Base-by-base conservation (phyloP, 2,329 filamentous ascomycete genomes). In the Sporothrix protearum region DNA sequence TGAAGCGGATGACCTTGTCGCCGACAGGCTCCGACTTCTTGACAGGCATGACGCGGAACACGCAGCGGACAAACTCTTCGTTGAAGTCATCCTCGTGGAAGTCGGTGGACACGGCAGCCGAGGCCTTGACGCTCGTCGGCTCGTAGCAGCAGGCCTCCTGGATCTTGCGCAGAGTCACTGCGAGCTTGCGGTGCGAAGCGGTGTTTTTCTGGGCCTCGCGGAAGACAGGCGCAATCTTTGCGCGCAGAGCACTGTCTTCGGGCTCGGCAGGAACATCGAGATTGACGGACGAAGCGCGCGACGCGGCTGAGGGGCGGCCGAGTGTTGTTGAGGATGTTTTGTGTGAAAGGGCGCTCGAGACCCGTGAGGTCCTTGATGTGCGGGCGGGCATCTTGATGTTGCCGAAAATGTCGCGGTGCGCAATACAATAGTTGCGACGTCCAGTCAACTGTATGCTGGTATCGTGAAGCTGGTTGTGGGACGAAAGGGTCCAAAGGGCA, bases 11-110 rank as follows among this genome's bases (percentile, higher is more conserved):
- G 19, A 92, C 87, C 76, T 92, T 90, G 79, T 98, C 95, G 30
- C 94, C 96, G 1, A 92, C 94, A 16, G 88, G 85, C 82, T 99
- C 96, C 49, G 92, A 91, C 84, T 97, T 98, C 84, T 95, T 97
- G 72, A 98, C 90, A 0, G 91, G 88, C 84, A 99, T 88, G 68
- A 95, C 87, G 71, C 94, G 87, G 76, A 96, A 80, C 30, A 97
- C 86, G 78, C 94, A 97, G 78, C 96, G 87, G 71, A 90, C 87
- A 71, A 98, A 89, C 80, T 99, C 95, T 36, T 85, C 83, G 77
- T 96, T 97, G 83, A 99, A 98, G 72, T 96, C 91, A 66, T 90
- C 87, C 79, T 97, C 94, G 59, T 93, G 90, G 74, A 94, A 92
- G 12, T 93, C 91, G 75, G 89, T 87, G 12, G 86, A 83, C 12